A percentile compares a stretch with the other conserved stretches of the same genome.
phyloP scores from a whole-genome alignment of 2,329 filamentous ascomycete genomes.

The Sclerotinia trifoliorum region DNA sequence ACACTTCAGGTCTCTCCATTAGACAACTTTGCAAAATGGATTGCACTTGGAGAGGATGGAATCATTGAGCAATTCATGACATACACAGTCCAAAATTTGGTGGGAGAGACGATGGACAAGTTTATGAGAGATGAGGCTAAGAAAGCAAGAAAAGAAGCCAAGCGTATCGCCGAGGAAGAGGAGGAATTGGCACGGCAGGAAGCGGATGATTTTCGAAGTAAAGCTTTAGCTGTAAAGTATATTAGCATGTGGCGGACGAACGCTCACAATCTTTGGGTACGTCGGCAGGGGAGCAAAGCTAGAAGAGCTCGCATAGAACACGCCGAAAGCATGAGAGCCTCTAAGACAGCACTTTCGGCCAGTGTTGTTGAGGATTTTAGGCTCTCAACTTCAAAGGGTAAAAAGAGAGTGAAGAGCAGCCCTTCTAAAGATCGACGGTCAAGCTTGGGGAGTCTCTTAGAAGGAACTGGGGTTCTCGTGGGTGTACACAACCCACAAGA shows the following conservation, averaged over 20 bases:
- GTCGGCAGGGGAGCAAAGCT: slow-evolving; percentile 36
- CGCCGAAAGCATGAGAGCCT: slow-evolving; percentile 35
- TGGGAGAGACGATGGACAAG: slow-evolving; percentile 26
- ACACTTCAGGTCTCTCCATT: slow-evolving; percentile 5
- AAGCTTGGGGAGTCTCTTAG: slow-evolving; percentile 36
- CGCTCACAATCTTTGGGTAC: slow-evolving; percentile 32
- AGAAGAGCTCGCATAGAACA: slow-evolving; percentile 35
- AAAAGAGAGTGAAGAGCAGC: slow-evolving; percentile 9
- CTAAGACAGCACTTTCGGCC: slow-evolving; percentile 32
- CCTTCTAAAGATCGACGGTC: slow-evolving; percentile 23
- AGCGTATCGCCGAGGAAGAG: slow-evolving; percentile 27
- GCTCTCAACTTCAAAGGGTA: slow-evolving; percentile 28
- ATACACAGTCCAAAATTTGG: slow-evolving; percentile 30
- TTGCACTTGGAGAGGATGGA: slow-evolving; percentile 35
- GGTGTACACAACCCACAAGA: slow-evolving; percentile 32
- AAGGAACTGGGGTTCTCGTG: slow-evolving; percentile 32
- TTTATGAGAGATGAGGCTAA: slow-evolving; percentile 28
- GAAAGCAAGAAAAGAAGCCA: slow-evolving; percentile 22
- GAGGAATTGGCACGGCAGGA: slow-evolving; percentile 30
- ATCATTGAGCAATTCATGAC: slow-evolving; percentile 40
- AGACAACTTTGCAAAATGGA: slow-evolving; percentile 34
- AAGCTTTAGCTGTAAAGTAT: slow-evolving; percentile 37
- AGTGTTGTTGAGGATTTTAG: slow-evolving; percentile 39
- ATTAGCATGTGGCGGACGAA: slow-evolving; percentile 35
- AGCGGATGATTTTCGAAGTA: slow-evolving; percentile 35